Base-by-base conservation (phyloP, 169 alveolate species). In the Plasmodium gonderi region DNA sequence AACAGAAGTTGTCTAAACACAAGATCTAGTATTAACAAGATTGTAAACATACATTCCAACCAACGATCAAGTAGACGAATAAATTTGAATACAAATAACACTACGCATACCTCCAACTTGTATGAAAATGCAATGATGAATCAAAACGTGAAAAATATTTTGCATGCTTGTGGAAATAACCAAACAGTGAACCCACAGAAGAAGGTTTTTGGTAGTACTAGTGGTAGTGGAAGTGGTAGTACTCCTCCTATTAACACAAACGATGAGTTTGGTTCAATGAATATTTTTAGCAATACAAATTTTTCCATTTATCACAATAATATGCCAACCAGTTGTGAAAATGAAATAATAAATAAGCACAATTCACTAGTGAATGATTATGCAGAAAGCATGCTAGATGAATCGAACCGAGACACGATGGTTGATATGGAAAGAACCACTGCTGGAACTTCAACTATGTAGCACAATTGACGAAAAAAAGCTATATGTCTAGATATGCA, bases 311-410 rank as follows among this genome's bases (percentile, higher is more conserved):
- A 26, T 47, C 79, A 36, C 31, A n/a, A n/a, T 26, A 87, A 75
- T 33, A 54, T 87, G 17, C 6, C 80, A 6, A 87, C 9, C 68
- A 54, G 68, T 26, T 60, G 79, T 20, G 87, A 83, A 17, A 74
- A 8, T 20, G 67, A 72, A 47, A 83, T 51, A n/a, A 83, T 49
- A 23, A 12, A 72, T 12, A 42, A 67, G n/a, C 42, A 45, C 77
- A 72, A 72, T 51, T 17, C 44, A 49, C 44, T 83, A 11, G 54
- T 65, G 74, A 81, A 81, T 81, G 91, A 81, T 8, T 81, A 81
- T 44, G 72, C 51, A 3, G 54, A 6, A 1, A 81, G 38, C 60
- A 45, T 67, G 26, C 51, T 40, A 29, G 75, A 67, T 26, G 51
- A 67, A 7, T 23, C 51, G 4, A 81, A 23, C 54, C 54, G 54